Evolutionary conservation across 306 rosid species (phyloP), one percentile per base, ranked within the genome.

Genomic region (Biancaea sappan): DNA sequence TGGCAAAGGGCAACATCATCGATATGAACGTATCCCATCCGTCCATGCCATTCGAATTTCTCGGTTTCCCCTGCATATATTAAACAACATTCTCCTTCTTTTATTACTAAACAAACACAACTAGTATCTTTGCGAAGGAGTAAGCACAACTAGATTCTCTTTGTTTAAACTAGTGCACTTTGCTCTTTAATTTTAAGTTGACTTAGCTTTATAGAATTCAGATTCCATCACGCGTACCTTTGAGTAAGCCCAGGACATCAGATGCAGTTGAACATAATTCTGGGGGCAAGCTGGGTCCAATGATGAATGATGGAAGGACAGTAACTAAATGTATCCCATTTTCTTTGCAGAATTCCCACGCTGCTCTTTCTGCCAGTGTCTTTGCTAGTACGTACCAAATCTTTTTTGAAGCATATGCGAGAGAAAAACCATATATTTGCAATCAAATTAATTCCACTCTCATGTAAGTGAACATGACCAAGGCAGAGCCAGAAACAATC

Each of bases 1-100:
- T 86, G 96, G 24, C 82, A 76, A 35, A 77, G 84, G 1, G 94
- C 93, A 65, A 80, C 97, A 82, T 93, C 98, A 64, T 93, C 93
- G 2, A 93, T 87, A 68, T 89, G 91, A 65, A 89, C 89, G 28
- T 91, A 93, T 58, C 97, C 98, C 91, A 93, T 85, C 44, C 96
- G 89, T 84, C 98, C 97, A 77, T 82, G 93, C 71, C 71, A 52
- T 40, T 83, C 73, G 69, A 93, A 91, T 74, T 52, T 79, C 83
- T 86, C 81, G 0, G 88, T 84, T 86, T 93, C 91, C 13, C 98
- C 96, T 93, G 52, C 66, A 50, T 40, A 8, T 2, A 40, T 40
- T n/a, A n/a, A n/a, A n/a, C n/a, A n/a, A n/a, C n/a, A 31, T 31
- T 31, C 5, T 2, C 5, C 5, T n/a, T n/a, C n/a, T n/a, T n/a